phyloP scores from a whole-genome alignment of 1,284 basidiomycete genomes.

The Phlebopus sp. region DNA sequence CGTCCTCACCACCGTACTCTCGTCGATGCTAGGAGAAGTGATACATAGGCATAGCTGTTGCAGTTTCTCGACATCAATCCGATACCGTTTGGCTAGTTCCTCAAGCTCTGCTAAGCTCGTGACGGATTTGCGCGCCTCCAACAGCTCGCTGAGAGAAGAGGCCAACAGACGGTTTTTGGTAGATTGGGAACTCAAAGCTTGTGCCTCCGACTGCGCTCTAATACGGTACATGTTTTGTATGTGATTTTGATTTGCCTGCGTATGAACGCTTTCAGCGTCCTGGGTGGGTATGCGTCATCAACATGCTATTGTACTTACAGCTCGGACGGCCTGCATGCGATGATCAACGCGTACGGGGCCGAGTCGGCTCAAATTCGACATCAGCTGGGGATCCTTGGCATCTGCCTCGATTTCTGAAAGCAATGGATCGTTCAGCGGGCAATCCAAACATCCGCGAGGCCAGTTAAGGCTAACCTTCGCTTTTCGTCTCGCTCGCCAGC shows the following conservation, averaged over 20 bases:
- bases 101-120: conserved; percentile 35
- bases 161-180: conserved; percentile 52
- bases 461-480: conserved; percentile 39
- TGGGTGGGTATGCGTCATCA: not conserved
- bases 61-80: conserved; percentile 55
- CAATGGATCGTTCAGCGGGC: not conserved
- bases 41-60: conserved; percentile 59
- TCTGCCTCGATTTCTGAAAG: conserved; percentile 65
- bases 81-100: conserved; percentile 52
- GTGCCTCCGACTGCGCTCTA: conserved; percentile 51
- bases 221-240: conserved; percentile 50
- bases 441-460: not conserved
- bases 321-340: conserved; percentile 52
- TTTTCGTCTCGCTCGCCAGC: conserved; percentile 52
- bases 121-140: conserved; percentile 64
- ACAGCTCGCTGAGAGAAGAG: conserved; percentile 53
- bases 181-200: conserved; percentile 41
- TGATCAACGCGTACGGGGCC: conserved; percentile 75
- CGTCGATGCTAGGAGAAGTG: conserved; percentile 68
- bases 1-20: conserved; percentile 44
- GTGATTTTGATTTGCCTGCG: conserved; percentile 20
- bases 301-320: conserved; percentile 41
- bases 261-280: conserved; percentile 17
- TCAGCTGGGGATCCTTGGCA: conserved; percentile 72
- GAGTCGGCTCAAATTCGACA: conserved; percentile 66